Conservation (phyloP, 1,284 basidiomycete species). For the Ceratobasidium sp. region DNA sequence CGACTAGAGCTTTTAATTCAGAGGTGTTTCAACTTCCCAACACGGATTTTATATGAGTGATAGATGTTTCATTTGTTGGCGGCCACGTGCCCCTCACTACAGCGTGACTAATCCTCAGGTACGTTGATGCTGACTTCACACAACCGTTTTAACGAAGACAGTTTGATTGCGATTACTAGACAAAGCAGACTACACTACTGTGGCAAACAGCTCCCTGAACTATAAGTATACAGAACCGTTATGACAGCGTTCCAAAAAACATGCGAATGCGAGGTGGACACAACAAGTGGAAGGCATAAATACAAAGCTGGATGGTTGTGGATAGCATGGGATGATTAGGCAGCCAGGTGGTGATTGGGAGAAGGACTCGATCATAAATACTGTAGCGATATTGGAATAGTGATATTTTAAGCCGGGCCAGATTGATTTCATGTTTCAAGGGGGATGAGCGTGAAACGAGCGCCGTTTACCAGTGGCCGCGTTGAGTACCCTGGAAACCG, state of each 20-base stretch:
- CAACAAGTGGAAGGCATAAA: not conserved
- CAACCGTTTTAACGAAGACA: not conserved
- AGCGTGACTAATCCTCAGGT: not conserved
- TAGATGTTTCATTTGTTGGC: not conserved
- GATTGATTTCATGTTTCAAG: not conserved
- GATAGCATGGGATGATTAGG: slow-evolving; percentile 8
- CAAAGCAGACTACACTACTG: slow-evolving; percentile 26
- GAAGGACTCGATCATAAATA: not conserved
- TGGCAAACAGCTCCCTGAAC: slow-evolving; percentile 16
- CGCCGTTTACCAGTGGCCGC: slow-evolving; percentile 64
- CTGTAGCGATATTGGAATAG: not conserved
- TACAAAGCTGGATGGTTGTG: slow-evolving; percentile 3
- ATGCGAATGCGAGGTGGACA: slow-evolving; percentile 1
- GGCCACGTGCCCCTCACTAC: too few species aligned
- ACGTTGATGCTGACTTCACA: not conserved
- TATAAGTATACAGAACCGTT: slow-evolving; percentile 29
- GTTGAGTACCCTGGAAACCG: slow-evolving; percentile 62
- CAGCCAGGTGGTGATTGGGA: not conserved
- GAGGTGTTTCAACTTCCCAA: too few species aligned
- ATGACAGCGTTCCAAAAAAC: slow-evolving; percentile 10
- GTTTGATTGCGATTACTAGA: slow-evolving; percentile 12
- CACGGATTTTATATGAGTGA: not conserved
- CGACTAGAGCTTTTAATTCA: not conserved
- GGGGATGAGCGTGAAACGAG: not conserved
- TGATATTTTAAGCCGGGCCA: not conserved